phyloP scores from a whole-genome alignment of 192 early-diverging fungal genomes.

The Rhizophagus clarus region DNA sequence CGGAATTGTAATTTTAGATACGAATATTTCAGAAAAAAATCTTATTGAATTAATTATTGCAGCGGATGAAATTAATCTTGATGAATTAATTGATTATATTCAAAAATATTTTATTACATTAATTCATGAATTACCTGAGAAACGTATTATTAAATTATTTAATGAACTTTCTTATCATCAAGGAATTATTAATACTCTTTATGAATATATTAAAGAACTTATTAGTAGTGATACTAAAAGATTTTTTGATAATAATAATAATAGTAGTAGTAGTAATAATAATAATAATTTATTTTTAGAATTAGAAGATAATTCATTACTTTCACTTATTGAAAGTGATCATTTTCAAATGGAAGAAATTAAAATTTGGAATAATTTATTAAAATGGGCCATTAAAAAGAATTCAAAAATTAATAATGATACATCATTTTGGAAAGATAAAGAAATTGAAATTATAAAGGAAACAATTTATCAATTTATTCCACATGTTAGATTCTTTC shows the following conservation, averaged over 20 bases:
- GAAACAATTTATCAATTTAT: neutral
- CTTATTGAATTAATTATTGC: neutral
- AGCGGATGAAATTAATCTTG: slow-evolving; percentile 14
- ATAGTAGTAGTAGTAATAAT: neutral
- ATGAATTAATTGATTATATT: slow-evolving; percentile 7
- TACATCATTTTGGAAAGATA: neutral
- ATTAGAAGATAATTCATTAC: neutral
- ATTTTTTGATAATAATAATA: neutral
- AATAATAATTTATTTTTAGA: neutral
- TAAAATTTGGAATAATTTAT: slow-evolving; percentile 21
- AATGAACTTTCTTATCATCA: neutral
- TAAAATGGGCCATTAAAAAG: slow-evolving; percentile 10
- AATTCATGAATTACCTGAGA: neutral
- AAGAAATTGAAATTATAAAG: neutral
- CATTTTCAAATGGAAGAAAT: slow-evolving; percentile 20
- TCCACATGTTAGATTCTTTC: slow-evolving; percentile 15
- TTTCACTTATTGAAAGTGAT: slow-evolving; percentile 9
- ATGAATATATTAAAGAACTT: no score
- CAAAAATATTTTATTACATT: slow-evolving; percentile 15
- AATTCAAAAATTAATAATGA: neutral
- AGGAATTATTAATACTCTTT: no score
- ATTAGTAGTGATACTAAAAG: neutral
- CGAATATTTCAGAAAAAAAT: neutral
- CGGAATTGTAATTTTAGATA: neutral
- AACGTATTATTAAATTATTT: neutral